A percentile compares a stretch with the other conserved stretches of the same genome.
Evolutionary conservation across 345 rosid genomes (phyloP).

Genomic region (Conringia planisiliqua): DNA sequence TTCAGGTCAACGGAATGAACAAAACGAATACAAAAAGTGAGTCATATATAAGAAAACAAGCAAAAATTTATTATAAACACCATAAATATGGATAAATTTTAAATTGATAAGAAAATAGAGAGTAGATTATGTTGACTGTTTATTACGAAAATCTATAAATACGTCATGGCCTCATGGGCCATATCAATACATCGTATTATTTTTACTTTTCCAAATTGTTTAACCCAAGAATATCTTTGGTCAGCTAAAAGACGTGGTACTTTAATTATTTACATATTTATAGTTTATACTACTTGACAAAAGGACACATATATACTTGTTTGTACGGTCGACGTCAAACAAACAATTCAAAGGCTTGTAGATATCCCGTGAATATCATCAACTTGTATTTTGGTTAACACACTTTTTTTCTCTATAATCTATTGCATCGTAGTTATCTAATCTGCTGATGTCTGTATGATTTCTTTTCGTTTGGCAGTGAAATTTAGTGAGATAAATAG

Average conservation of each 20-base stretch:
- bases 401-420: neutral
- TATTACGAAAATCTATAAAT: neutral
- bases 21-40: neutral
- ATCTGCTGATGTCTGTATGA: neutral
- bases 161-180: neutral
- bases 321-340: neutral
- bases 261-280: neutral
- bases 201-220: neutral
- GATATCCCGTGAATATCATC: neutral
- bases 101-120: neutral
- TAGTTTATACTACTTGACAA: neutral
- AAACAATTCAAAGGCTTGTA: neutral
- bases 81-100: neutral
- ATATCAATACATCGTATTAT: neutral
- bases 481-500: neutral
- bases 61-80: neutral
- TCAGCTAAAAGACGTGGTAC: neutral
- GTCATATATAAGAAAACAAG: neutral
- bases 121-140: neutral
- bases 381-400: neutral
- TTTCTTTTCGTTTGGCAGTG: neutral
- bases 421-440: constrained; percentile 1
- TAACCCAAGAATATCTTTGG: neutral
- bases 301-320: neutral
- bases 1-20: neutral